Percentiles rank a stretch among this genome's conserved stretches.
These are phyloP conservation scores for Flaveria robusta DNA, from an alignment of 129 eudicot species.

Conservation along the genomic window DNA sequence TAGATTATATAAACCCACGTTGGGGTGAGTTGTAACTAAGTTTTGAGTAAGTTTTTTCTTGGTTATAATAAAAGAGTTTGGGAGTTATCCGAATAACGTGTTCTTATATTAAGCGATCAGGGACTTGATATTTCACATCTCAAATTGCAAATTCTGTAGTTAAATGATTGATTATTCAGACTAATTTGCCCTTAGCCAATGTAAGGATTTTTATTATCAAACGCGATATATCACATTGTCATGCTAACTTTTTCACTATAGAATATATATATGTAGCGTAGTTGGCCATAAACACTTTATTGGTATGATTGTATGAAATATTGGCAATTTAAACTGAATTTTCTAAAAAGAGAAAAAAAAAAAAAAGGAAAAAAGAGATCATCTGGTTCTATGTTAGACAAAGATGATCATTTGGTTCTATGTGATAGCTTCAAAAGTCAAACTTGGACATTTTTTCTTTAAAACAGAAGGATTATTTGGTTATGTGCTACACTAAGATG, in stretches of 20 bases:
- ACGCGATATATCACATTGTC: neutral
- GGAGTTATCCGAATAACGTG: too few species aligned
- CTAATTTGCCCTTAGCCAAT: neutral
- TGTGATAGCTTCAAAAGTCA: too few species aligned
- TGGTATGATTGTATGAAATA: neutral
- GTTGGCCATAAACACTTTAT: neutral
- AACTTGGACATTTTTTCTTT: too few species aligned
- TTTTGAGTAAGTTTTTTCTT: too few species aligned
- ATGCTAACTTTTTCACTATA: neutral
- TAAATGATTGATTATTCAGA: neutral
- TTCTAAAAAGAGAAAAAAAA: neutral
- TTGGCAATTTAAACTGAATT: neutral
- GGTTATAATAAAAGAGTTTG: too few species aligned
- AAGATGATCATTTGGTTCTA: conserved; percentile 10
- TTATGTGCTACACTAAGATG: conserved; percentile 12
- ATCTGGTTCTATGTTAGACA: conserved; percentile 16
- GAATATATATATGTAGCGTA: neutral
- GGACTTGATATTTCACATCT: too few species aligned
- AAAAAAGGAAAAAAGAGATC: neutral
- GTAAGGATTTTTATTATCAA: neutral
- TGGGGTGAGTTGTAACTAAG: too few species aligned
- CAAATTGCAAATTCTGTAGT: neutral
- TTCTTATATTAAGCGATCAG: too few species aligned
- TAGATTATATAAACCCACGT: too few species aligned
- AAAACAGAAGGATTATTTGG: neutral